Conservation (phyloP, 164 flowering plant genomes). For the Tinospora cordifolia region DNA sequence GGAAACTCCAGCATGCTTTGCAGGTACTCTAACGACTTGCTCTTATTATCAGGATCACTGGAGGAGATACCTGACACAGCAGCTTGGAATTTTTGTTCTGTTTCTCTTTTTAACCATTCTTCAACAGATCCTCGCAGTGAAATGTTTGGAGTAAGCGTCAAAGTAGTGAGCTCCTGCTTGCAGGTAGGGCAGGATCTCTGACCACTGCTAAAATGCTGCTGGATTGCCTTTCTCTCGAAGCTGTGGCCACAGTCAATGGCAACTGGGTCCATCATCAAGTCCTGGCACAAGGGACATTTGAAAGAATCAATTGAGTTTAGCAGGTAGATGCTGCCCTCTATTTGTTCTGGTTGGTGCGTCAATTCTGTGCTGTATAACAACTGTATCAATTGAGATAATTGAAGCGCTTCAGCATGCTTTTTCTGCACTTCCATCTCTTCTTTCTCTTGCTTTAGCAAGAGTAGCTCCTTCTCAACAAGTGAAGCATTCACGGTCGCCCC, state of each 20-base stretch:
- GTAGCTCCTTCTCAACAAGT: constrained; percentile 9
- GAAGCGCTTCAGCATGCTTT: constrained; percentile 20
- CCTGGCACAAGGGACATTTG: constrained; percentile 13
- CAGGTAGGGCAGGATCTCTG: constrained; percentile 21
- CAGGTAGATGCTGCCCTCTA: background rate
- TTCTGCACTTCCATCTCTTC: constrained; percentile 23
- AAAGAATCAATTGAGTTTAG: constrained; percentile 9
- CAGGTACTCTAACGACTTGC: constrained; percentile 17
- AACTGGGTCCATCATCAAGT: constrained; percentile 22
- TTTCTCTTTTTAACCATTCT: constrained; percentile 20
- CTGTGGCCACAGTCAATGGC: constrained; percentile 23
- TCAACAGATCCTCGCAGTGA: constrained; percentile 17
- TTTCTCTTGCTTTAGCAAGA: constrained; percentile 19
- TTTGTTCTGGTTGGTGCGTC: background rate
- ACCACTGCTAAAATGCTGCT: constrained; percentile 17
- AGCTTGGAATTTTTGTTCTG: constrained; percentile 13
- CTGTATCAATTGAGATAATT: constrained; percentile 20
- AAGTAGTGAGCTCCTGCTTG: constrained; percentile 15
- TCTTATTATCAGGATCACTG: constrained; percentile 9
- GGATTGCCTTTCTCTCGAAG: constrained; percentile 20
- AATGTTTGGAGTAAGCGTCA: constrained; percentile 15
- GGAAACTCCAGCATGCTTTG: constrained; percentile 17
- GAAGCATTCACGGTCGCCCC: constrained; percentile 10
- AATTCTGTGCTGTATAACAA: constrained; percentile 16
- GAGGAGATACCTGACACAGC: constrained; percentile 15